phyloP scores from a whole-genome alignment of 106 monocot species.

The Dendrobium huoshanense region DNA sequence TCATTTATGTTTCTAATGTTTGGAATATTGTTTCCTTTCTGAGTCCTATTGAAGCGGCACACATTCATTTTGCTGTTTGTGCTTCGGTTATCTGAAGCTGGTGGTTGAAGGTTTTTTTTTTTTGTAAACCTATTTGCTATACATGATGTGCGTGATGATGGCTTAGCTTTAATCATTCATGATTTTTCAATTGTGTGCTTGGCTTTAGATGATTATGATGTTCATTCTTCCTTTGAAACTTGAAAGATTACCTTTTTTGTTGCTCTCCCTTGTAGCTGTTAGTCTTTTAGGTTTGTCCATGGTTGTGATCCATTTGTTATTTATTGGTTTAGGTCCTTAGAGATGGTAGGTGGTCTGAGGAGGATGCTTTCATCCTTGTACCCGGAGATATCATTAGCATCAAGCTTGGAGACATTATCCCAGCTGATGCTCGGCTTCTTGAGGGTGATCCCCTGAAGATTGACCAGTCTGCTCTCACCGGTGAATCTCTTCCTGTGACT shows the following conservation, averaged over 20 bases:
- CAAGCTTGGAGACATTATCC: conserved; percentile 69
- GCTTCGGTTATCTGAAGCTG: no score
- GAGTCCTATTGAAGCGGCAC: background rate
- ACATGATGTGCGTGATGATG: no score
- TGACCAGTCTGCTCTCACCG: conserved; percentile 76
- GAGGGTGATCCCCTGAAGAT: conserved; percentile 76
- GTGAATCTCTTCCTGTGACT: conserved; percentile 68
- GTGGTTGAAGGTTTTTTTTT: no score
- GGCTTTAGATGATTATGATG: no score
- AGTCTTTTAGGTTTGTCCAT: no score
- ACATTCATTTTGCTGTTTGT: background rate
- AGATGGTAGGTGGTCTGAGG: conserved; percentile 60
- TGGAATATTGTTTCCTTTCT: background rate
- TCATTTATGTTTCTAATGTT: background rate
- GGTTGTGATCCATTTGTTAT: background rate
- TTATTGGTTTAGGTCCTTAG: conserved; percentile 42
- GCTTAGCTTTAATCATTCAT: no score
- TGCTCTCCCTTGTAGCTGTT: no score
- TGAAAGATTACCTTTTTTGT: no score
- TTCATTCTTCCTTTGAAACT: no score
- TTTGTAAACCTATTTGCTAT: no score
- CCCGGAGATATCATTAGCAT: conserved; percentile 75
- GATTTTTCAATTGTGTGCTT: no score
- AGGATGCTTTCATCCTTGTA: conserved; percentile 62
- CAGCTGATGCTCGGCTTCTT: conserved; percentile 75